A percentile compares a stretch with the other conserved stretches of the same genome.
These are phyloP conservation scores for Asterochloris erici DNA, from an alignment of 139 green algal genomes.

Conservation along the genomic window DNA sequence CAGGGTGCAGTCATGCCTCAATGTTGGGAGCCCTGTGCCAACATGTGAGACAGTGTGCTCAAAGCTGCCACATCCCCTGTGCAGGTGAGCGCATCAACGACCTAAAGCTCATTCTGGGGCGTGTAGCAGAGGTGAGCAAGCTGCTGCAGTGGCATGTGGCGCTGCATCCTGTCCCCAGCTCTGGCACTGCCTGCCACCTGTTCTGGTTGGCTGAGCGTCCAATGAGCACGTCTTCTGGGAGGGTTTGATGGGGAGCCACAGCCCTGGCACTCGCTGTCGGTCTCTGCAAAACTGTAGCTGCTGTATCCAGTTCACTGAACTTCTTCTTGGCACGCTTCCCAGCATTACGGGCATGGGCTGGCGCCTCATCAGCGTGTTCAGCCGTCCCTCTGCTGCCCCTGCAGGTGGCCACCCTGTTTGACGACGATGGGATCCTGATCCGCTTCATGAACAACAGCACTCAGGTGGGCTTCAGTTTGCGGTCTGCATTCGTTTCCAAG, in stretches of 20 bases:
- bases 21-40: too few relatives aligned
- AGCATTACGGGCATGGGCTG: not conserved
- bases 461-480: not conserved
- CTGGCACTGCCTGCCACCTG: too few relatives aligned
- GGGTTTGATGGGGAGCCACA: too few relatives aligned
- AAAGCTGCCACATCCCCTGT: too few relatives aligned
- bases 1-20: too few relatives aligned
- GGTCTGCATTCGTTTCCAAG: too few relatives aligned
- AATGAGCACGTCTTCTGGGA: too few relatives aligned
- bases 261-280: too few relatives aligned
- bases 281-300: not conserved
- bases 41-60: too few relatives aligned
- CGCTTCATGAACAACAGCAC: constrained; percentile 26
- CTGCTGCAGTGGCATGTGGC: not conserved
- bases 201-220: too few relatives aligned
- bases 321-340: too few relatives aligned
- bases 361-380: not conserved
- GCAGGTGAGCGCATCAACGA: constrained; percentile 15
- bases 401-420: constrained; percentile 21
- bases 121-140: not conserved
- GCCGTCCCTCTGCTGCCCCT: not conserved
- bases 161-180: not conserved
- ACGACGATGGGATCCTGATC: constrained; percentile 27
- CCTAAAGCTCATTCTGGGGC: constrained; percentile 28
- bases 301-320: not conserved